Base-by-base conservation (phyloP, 1,284 basidiomycete genomes). In the Porogramme epimiltina region DNA sequence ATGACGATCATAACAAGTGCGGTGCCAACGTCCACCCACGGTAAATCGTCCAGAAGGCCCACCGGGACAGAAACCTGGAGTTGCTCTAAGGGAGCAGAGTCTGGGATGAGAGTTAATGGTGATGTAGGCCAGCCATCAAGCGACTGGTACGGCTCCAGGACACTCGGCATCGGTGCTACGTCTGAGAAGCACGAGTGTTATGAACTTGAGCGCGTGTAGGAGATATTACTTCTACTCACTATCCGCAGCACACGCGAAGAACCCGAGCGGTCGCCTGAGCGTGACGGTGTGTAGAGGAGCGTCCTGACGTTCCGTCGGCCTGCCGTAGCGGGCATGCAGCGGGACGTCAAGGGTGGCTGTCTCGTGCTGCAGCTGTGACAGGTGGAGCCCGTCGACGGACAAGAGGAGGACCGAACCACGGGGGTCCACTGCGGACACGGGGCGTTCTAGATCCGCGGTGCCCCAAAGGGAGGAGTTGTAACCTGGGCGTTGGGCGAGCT, bases 311-410 rank as follows among this genome's bases (percentile, higher is more conserved):
- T 42, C 18, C 8, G 36, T 37, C 13, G 71, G 70, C 20, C 61
- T 51, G 5, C 73, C 78, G 56, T 82, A 83, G 18, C 81, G 76
- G 18, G 76, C 62, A 57, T 83, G 81, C 47, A 82, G 60, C 13
- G 81, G 80, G 4, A 82, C 66, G 33, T 73, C 66, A 16, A 80
- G 62, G 23, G 69, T 63, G n/a, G 67, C 40, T 9, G 56, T 59
- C 3, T 61, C 26, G 11, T 37, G 20, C 9, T 22, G 36, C 3
- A 8, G 19, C 2, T 10, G 22, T 13, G 24, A 9, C 13, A 49
- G 28, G 24, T 50, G 23, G 24, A 44, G 16, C n/a, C 39, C 25
- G 22, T 55, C 42, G 18, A 74, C 63, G 33, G 68, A 70, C 25
- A 81, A 42, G 25, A 78, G 62, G 3, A 82, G 60, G n/a, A 67